Conservation (phyloP, 2,329 filamentous ascomycete genomes). For the Trichoderma semiorbis region DNA sequence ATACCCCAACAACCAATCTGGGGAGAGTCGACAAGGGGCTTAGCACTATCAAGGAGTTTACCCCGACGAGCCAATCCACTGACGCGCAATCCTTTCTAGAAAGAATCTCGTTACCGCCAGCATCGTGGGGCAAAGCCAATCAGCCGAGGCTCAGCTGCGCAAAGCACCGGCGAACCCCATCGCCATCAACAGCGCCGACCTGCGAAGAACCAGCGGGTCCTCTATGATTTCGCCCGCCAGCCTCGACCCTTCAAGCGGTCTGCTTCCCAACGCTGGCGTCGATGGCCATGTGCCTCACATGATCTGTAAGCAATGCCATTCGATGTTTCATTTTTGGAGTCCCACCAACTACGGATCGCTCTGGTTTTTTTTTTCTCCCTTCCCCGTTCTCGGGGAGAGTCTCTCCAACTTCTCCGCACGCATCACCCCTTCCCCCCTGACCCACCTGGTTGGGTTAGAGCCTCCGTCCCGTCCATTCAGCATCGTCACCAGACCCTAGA, state of each 20-base stretch:
- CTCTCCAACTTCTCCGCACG: conserved; percentile 29
- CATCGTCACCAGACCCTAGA: conserved; percentile 6
- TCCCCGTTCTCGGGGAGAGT: conserved; percentile 20
- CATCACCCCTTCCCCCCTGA: conserved; percentile 11
- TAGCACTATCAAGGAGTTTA: neutral
- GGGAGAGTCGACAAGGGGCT: neutral
- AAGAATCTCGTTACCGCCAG: conserved; percentile 43
- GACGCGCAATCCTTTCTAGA: conserved; percentile 28
- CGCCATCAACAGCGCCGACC: conserved; percentile 36
- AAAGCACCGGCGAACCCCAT: conserved; percentile 33
- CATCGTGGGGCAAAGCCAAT: conserved; percentile 33
- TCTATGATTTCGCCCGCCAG: conserved; percentile 33
- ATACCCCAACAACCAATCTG: neutral
- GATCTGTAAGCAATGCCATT: conserved; percentile 41
- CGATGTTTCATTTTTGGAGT: conserved; percentile 18
- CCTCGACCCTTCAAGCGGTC: conserved; percentile 23
- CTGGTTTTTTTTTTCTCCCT: conserved; percentile 6
- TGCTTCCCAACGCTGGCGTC: conserved; percentile 28
- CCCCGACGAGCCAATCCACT: conserved; percentile 8
- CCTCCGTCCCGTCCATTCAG: conserved; percentile 6
- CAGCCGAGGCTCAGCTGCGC: conserved; percentile 46
- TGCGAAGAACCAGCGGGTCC: conserved; percentile 38
- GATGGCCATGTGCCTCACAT: conserved; percentile 47
- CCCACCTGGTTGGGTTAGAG: neutral
- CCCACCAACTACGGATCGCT: neutral